Evolutionary conservation across 2,329 filamentous ascomycete species (phyloP).

Genomic region (Intubia oerlemansii): DNA sequence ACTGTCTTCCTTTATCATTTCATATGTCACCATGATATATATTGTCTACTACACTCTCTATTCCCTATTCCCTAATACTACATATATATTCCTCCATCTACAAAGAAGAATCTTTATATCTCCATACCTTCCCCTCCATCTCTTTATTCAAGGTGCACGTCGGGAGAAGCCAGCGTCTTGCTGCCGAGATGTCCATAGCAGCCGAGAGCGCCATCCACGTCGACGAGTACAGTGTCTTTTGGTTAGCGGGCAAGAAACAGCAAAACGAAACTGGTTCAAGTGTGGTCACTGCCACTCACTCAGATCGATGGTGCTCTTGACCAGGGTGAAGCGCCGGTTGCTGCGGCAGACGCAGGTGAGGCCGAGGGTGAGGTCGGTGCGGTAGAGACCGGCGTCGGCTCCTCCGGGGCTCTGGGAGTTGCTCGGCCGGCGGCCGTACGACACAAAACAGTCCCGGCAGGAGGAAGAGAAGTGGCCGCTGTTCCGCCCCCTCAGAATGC

Average conservation of each 20-base stretch:
- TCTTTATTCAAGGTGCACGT: too few relatives aligned
- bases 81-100: too few relatives aligned
- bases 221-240: slow-evolving; percentile 16
- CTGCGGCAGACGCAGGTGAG: slow-evolving; percentile 10
- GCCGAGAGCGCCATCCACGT: slow-evolving; percentile 16
- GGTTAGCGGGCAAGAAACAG: neutral
- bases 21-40: too few relatives aligned
- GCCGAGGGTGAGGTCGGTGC: slow-evolving; percentile 5
- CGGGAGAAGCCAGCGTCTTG: slow-evolving; percentile 10
- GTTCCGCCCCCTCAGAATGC: slow-evolving; percentile 8
- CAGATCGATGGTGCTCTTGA: slow-evolving; percentile 8
- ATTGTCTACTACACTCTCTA: too few relatives aligned
- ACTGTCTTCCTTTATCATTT: too few relatives aligned
- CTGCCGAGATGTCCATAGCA: slow-evolving; percentile 18
- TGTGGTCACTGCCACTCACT: slow-evolving; percentile 8
- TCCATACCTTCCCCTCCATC: too few relatives aligned
- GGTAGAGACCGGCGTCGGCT: slow-evolving; percentile 1
- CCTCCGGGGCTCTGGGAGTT: neutral
- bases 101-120: too few relatives aligned
- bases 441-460: slow-evolving; percentile 9
- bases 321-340: neutral
- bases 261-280: neutral
- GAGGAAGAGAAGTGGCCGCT: slow-evolving; percentile 9
- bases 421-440: neutral
- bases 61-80: too few relatives aligned